Percentiles rank a stretch among this genome's conserved stretches.
Conservation (phyloP, 2,329 filamentous ascomycete genomes). For the Chalara sp. region DNA sequence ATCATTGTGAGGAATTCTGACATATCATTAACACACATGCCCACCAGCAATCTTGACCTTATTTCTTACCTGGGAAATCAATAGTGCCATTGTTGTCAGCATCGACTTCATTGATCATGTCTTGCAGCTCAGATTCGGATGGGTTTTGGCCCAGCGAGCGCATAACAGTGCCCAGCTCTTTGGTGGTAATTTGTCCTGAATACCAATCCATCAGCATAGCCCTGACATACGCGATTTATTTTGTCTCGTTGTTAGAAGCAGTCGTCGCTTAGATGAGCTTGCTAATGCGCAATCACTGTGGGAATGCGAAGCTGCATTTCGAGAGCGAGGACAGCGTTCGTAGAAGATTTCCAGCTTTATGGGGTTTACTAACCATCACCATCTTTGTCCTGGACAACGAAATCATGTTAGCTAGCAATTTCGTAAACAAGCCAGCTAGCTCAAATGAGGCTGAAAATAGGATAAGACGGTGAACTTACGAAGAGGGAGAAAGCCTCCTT, state of each 20-base stretch:
- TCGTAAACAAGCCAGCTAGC: conserved; percentile 1
- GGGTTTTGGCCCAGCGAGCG: conserved; percentile 85
- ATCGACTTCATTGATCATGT: conserved; percentile 93
- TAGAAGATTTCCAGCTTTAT: not conserved
- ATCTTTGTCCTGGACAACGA: conserved; percentile 66
- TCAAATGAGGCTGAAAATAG: conserved; percentile 11
- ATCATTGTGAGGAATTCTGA: conserved; percentile 89
- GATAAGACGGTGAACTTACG: conserved; percentile 55
- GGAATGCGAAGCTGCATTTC: too few relatives aligned
- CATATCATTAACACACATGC: conserved; percentile 23
- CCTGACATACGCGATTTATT: not conserved
- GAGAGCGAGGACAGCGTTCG: too few relatives aligned
- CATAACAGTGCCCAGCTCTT: conserved; percentile 87
- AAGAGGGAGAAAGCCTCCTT: conserved; percentile 99
- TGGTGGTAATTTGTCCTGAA: conserved; percentile 82
- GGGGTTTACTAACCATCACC: conserved; percentile 67
- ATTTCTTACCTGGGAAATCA: conserved; percentile 71
- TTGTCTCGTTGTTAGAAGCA: not conserved
- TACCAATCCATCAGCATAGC: conserved; percentile 11
- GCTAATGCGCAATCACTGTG: not conserved
- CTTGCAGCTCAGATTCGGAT: conserved; percentile 82
- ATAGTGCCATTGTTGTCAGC: conserved; percentile 91
- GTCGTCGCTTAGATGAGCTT: not conserved
- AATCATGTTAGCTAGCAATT: conserved; percentile 19
- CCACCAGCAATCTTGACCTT: not conserved